A percentile compares a stretch with the other conserved stretches of the same genome.
Conservation (phyloP, 75 land plant species). For the Ceratopteris richardii region DNA sequence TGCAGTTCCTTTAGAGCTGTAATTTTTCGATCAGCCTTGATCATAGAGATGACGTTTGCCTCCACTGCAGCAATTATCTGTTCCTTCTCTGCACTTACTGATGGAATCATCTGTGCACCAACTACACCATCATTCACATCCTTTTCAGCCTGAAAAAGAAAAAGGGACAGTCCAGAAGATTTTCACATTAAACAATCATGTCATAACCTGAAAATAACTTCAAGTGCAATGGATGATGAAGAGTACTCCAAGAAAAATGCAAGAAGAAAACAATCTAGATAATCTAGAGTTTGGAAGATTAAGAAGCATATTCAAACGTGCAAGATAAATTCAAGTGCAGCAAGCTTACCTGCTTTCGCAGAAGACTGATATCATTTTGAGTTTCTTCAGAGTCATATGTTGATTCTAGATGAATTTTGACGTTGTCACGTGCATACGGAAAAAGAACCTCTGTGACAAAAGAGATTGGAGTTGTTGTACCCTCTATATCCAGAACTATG, state of each 20-base stretch:
- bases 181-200: slow-evolving; percentile 1
- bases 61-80: slow-evolving; percentile 68
- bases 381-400: slow-evolving; percentile 86
- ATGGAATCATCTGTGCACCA: slow-evolving; percentile 61
- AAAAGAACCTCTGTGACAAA: slow-evolving; percentile 93
- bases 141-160: slow-evolving; percentile 49
- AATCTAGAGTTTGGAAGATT: no score
- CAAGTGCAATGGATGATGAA: no score
- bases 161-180: not conserved
- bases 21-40: slow-evolving; percentile 89
- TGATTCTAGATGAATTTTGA: slow-evolving; percentile 50
- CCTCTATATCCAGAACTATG: slow-evolving; percentile 95
- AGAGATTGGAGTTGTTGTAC: slow-evolving; percentile 96
- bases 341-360: slow-evolving; percentile 58
- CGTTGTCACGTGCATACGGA: slow-evolving; percentile 93
- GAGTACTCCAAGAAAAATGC: no score
- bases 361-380: slow-evolving; percentile 71
- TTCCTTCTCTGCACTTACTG: slow-evolving; percentile 58
- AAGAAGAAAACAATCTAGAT: no score
- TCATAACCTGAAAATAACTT: no score
- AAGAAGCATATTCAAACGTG: no score
- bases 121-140: slow-evolving; percentile 56
- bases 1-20: slow-evolving; percentile 89
- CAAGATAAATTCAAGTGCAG: no score
- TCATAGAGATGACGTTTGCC: slow-evolving; percentile 85